Percentiles rank a stretch among this genome's conserved stretches.
Evolutionary conservation across 106 monocot species (phyloP).

Genomic region (Phalaenopsis aphrodite): DNA sequence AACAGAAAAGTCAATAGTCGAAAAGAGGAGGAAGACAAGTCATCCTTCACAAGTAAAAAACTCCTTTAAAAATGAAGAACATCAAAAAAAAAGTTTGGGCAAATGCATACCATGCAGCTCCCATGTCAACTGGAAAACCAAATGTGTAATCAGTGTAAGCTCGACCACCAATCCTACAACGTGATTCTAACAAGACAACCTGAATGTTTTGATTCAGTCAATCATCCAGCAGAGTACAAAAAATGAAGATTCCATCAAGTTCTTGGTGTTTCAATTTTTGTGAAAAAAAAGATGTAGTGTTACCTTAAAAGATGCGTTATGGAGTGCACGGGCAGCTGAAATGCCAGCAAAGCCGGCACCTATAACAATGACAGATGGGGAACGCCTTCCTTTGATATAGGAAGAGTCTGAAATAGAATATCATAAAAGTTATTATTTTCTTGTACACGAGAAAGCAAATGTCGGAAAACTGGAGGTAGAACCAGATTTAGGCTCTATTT

Average conservation of each 20-base stretch:
- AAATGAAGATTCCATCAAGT: background rate
- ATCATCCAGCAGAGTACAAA: background rate
- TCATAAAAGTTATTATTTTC: background rate
- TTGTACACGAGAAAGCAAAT: background rate
- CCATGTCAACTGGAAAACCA: constrained; percentile 94
- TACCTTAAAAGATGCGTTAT: constrained; percentile 86
- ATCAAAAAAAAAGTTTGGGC: background rate
- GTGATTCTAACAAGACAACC: constrained; percentile 93
- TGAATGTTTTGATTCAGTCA: constrained; percentile 12
- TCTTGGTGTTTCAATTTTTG: background rate
- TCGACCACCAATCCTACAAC: constrained; percentile 89
- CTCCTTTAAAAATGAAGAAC: background rate
- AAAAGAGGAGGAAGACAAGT: background rate
- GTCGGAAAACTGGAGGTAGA: background rate
- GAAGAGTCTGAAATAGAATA: constrained; percentile 5
- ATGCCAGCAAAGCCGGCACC: constrained; percentile 63
- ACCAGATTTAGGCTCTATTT: background rate
- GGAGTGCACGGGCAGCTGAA: constrained; percentile 57
- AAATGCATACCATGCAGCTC: constrained; percentile 72
- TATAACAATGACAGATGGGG: constrained; percentile 53
- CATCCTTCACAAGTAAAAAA: background rate
- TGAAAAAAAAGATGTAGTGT: background rate
- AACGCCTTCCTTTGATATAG: constrained; percentile 12
- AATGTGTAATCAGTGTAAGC: constrained; percentile 81
- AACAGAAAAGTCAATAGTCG: background rate